These are phyloP conservation scores for Cordyceps fumosorosea DNA, from an alignment of 2,329 filamentous ascomycete species.

Conservation along the genomic window DNA sequence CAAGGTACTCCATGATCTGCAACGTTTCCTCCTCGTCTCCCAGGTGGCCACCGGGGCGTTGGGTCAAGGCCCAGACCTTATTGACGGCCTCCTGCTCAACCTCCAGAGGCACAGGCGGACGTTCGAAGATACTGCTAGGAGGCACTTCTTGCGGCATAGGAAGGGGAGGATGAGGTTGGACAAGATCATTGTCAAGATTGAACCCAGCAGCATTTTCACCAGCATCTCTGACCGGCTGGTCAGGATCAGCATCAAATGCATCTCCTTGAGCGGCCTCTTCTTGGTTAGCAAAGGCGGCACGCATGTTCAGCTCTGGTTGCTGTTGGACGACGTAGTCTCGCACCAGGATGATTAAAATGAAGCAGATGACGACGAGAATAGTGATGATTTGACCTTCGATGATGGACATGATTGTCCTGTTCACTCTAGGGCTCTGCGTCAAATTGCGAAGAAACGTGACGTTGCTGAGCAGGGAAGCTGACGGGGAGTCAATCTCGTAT, in stretches of 20 bases:
- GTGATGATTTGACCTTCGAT: slow-evolving; percentile 94
- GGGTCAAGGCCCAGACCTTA: not conserved
- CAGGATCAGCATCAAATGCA: slow-evolving; percentile 16
- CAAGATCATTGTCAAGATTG: not conserved
- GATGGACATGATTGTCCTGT: slow-evolving; percentile 72
- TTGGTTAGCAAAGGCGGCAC: slow-evolving; percentile 52
- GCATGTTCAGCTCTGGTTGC: slow-evolving; percentile 85
- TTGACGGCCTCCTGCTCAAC: slow-evolving; percentile 3
- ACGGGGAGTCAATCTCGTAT: slow-evolving; percentile 2
- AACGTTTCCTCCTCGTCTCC: slow-evolving; percentile 17
- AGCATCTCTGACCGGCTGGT: not conserved
- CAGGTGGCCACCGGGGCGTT: not conserved
- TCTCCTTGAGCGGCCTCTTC: slow-evolving; percentile 15
- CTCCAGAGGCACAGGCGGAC: not conserved
- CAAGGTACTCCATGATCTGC: slow-evolving; percentile 33
- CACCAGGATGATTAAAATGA: slow-evolving; percentile 95
- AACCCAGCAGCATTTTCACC: not conserved
- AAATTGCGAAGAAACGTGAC: slow-evolving; percentile 51
- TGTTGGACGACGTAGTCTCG: slow-evolving; percentile 98
- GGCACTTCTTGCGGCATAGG: not conserved
- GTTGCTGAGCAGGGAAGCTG: slow-evolving; percentile 47
- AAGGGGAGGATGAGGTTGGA: not conserved
- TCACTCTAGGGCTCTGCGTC: slow-evolving; percentile 65
- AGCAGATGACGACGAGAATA: slow-evolving; percentile 80
- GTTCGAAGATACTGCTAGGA: not conserved